Evolutionary conservation across 2,329 filamentous ascomycete genomes (phyloP), one percentile per base, ranked within the genome.

Genomic region (Penicillium sp.): DNA sequence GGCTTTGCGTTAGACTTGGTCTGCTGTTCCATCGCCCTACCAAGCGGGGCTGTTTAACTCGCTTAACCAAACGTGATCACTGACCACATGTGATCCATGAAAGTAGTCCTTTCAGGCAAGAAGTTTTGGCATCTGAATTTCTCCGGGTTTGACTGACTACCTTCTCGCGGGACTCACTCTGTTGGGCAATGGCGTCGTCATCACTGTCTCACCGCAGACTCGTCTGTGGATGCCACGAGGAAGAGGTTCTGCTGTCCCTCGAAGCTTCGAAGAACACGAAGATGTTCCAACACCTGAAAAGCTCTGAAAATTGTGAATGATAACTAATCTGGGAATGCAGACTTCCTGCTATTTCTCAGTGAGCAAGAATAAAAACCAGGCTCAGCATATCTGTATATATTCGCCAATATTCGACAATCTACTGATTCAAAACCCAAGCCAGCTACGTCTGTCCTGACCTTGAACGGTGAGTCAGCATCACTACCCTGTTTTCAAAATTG

Each of bases 1-100:
- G 15, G 29, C 10, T 31, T 39, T 18, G 44, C 40, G 39, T 23
- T 8, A 38, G 35, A 29, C 8, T 44, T 43, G 41, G 43, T 37
- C 42, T 50, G 33, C 39, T 10, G 47, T 53, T 50, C 44, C 53
- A 50, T 55, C 31, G 50, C 46, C 42, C 42, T 18, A 55, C 50
- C 15, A 7, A 20, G 15, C 23, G 25, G 47, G n/a, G 31, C 37
- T 6, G 25, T 46, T 38, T 48, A 28, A 50, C 27, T 37, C 33
- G 15, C 39, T 27, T 24, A 40, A 35, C 31, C 35, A 40, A 28
- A 31, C 31, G n/a, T 18, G 10, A 32, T 42, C 28, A 8, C 28
- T 42, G 8, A 15, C 43, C 8, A 37, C 33, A 46, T 24, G 40
- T 44, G 43, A 46, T n/a, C 9, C 20, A 42, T 42, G 20, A 29